Conservation (phyloP, 2,329 filamentous ascomycete genomes). For the Aureobasidium sp. region DNA sequence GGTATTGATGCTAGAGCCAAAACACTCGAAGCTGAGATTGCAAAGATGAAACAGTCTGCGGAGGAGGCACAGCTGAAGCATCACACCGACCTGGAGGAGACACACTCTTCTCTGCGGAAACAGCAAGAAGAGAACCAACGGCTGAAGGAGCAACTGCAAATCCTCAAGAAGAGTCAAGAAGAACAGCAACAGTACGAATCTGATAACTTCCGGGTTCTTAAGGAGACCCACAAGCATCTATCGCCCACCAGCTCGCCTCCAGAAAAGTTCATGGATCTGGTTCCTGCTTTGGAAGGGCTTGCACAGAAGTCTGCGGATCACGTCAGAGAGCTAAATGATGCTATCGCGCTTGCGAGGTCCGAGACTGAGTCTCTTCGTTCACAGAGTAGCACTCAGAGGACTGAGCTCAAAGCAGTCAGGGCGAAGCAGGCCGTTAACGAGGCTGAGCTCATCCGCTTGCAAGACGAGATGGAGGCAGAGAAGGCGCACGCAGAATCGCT, state of each 20-base stretch:
- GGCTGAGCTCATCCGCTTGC: slow-evolving; percentile 32
- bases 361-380: slow-evolving; percentile 39
- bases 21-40: slow-evolving; percentile 63
- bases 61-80: slow-evolving; percentile 48
- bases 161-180: slow-evolving; percentile 23
- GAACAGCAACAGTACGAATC: slow-evolving; percentile 39
- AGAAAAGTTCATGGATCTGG: slow-evolving; percentile 32
- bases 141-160: slow-evolving; percentile 45
- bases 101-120: slow-evolving; percentile 27
- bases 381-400: slow-evolving; percentile 35
- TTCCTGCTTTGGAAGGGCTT: slow-evolving; percentile 39
- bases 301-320: slow-evolving; percentile 37
- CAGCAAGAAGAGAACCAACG: slow-evolving; percentile 58
- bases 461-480: slow-evolving; percentile 41
- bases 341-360: slow-evolving; percentile 39
- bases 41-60: slow-evolving; percentile 47
- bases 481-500: slow-evolving; percentile 42
- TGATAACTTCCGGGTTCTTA: slow-evolving; percentile 27
- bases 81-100: slow-evolving; percentile 27
- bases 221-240: slow-evolving; percentile 34
- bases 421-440: slow-evolving; percentile 31
- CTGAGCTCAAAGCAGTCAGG: slow-evolving; percentile 25
- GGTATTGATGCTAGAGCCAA: slow-evolving; percentile 62
- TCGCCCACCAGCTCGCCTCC: slow-evolving; percentile 30
- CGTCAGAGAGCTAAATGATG: slow-evolving; percentile 39